Base-by-base conservation (phyloP, 192 early-diverging fungal species). In the Coemansia sp. region DNA sequence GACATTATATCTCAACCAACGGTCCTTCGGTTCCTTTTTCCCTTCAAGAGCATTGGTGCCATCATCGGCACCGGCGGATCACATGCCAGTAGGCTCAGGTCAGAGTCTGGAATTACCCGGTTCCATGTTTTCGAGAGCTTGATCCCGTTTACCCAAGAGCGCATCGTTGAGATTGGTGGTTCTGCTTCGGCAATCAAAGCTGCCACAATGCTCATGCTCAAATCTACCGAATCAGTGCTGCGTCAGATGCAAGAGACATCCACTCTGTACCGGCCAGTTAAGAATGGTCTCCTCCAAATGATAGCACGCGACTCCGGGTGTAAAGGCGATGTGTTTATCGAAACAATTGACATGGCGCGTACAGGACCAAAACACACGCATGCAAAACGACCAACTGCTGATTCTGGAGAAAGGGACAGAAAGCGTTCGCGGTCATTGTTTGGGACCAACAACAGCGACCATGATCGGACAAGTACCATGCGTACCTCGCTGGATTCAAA, bases 131-230 rank as follows among this genome's bases (percentile, higher is more conserved):
- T 65, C 61, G 55, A 50, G 6, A 33, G 65, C 29, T 27, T 57
- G 20, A 60, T 79, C 42, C 71, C 67, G 23, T 70, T 70, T 22
- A 73, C 70, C 6, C 64, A 70, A 10, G 76, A 79, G 67, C 76
- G 76, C 17, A 60, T 79, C 14, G 62, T 79, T 13, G 70, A 73
- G 45, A 38, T 64, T 3, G 33, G 64, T 28, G 76, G 62, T n/a
- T 57, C 76, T 6, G 20, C 59, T 7, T 11, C 45, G 6, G 64
- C 63, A 3, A 33, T 79, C 25, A 27, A 64, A 6, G 38, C 44
- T 4, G 64, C 64, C 9, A 37, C 62, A 6, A 11, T 11, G 6
- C 56, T 50, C 34, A 30, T 79, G 36, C 45, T 79, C 9, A 23
- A 50, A 5, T 42, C 65, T 25, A 73, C 64, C 1, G 47, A 63